Evolutionary conservation across 1,284 basidiomycete species (phyloP).

Genomic region (Ceratobasidium sp.): DNA sequence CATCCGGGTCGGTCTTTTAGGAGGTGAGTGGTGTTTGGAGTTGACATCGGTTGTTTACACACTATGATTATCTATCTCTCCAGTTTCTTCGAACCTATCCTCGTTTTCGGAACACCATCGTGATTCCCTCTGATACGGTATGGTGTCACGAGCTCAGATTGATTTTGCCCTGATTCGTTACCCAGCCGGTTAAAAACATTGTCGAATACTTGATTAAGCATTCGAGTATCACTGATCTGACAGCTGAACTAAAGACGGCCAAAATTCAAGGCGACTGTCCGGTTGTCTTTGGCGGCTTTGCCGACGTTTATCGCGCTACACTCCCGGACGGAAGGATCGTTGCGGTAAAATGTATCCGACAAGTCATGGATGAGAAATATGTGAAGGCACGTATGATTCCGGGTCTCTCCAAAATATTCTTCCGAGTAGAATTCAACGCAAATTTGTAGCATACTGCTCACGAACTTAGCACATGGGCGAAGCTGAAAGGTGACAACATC

Average conservation of each 20-base stretch:
- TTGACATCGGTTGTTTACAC: not conserved
- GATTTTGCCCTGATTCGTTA: not conserved
- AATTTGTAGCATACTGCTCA: constrained; percentile 6
- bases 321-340: not conserved
- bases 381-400: not conserved
- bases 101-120: not conserved
- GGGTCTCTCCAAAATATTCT: not conserved
- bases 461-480: constrained; percentile 3
- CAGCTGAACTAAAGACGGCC: not conserved
- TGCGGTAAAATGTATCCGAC: not conserved
- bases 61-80: not conserved
- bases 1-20: not conserved
- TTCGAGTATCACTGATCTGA: not conserved
- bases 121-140: not conserved
- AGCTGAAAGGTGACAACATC: not conserved
- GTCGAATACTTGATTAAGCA: not conserved
- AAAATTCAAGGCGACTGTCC: not conserved
- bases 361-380: not conserved
- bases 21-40: not conserved
- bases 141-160: not conserved
- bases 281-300: too few relatives aligned
- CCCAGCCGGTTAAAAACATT: not conserved
- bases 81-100: not conserved
- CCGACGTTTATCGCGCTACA: too few relatives aligned
- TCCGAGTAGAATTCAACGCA: not conserved